Evolutionary conservation across 2,329 filamentous ascomycete genomes (phyloP), one percentile per base, ranked within the genome.

Genomic region (Alternaria postmessia): DNA sequence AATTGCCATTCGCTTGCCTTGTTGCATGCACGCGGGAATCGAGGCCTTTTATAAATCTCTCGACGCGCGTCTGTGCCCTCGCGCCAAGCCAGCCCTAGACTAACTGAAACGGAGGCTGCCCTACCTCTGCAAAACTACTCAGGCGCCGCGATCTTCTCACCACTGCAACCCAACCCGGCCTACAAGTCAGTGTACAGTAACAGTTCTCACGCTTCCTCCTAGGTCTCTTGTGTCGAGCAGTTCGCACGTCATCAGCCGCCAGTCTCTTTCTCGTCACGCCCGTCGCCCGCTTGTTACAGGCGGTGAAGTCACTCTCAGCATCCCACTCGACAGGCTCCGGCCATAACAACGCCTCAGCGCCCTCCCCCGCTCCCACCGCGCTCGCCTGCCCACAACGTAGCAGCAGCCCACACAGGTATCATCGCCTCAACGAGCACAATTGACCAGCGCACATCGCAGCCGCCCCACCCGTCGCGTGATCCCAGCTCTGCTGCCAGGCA

Each of bases 251-350:
- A 47, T 59, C 64, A 57, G 62, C 65, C 62, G 66, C 64, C 51
- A 59, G 49, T 57, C 44, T 62, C 59, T 59, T 66, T 48, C 20
- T 32, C 64, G 54, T 63, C 61, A 44, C 52, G 47, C 60, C 60
- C 61, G 62, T 57, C 65, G 38, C 56, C 59, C 56, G 53, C 68
- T 66, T 51, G 64, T 12, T 65, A 67, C 70, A 74, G 74, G 76
- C 77, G 75, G 76, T 79, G 77, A 79, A 77, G 68, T 76, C 68
- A 68, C 66, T 63, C 66, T 63, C 67, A 70, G 66, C 71, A 75
- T 72, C 69, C 75, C 70, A 71, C 73, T 73, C 72, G 64, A 75
- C 66, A 73, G 68, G 64, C 68, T 73, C 68, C 72, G 68, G 65
- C 66, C 69, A 75, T 69, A 74, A 74, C 75, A 77, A 75, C 73